Evolutionary conservation across 2,329 filamentous ascomycete species (phyloP).

Genomic region (Trichophaea hybrida): DNA sequence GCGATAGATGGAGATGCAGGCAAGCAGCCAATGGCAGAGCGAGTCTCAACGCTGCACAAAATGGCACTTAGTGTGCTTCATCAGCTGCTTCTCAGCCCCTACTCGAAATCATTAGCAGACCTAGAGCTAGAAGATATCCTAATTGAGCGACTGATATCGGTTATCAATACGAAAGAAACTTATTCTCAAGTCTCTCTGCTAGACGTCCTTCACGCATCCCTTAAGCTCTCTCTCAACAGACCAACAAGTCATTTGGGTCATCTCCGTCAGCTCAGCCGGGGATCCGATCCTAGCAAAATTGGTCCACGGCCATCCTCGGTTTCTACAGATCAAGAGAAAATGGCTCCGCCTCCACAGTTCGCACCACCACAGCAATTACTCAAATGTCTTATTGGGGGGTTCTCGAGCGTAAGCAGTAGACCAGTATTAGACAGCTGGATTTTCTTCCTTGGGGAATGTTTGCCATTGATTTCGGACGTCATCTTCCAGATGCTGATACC

Average conservation of each 20-base stretch:
- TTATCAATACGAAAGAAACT: constrained; percentile 46
- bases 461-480: constrained; percentile 68
- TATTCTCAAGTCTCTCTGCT: constrained; percentile 64
- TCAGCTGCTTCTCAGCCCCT: constrained; percentile 52
- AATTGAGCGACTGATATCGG: constrained; percentile 51
- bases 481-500: constrained; percentile 87
- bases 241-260: constrained; percentile 29
- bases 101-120: constrained; percentile 43
- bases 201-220: constrained; percentile 58
- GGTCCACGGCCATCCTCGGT: constrained; percentile 24
- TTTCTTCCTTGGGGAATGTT: constrained; percentile 62
- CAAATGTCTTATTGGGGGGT: constrained; percentile 68
- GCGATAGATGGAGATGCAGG: constrained; percentile 38
- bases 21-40: constrained; percentile 30
- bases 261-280: constrained; percentile 30
- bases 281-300: constrained; percentile 25
- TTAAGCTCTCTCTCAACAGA: constrained; percentile 45
- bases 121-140: constrained; percentile 56
- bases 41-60: constrained; percentile 54
- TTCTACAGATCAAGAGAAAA: constrained; percentile 26
- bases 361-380: constrained; percentile 58
- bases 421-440: constrained; percentile 85
- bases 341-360: constrained; percentile 33
- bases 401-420: constrained; percentile 59
- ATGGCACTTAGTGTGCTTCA: constrained; percentile 55